Base-by-base conservation (phyloP, 257 asterid genomes). In the Verbascum thapsus region DNA sequence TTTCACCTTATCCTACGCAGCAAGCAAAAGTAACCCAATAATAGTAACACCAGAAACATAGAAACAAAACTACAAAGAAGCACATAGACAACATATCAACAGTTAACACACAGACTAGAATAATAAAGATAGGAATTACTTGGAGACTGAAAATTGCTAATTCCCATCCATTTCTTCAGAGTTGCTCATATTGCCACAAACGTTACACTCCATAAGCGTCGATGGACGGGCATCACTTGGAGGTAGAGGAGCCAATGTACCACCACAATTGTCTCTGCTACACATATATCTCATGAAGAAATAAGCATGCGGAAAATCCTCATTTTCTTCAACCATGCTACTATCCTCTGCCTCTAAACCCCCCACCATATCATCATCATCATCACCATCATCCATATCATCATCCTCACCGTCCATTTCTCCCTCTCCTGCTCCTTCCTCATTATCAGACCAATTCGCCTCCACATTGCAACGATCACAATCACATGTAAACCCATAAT, bases 401-500 rank as follows among this genome's bases (percentile, higher is more conserved):
- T 76, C 85, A 16, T 40, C 80, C 4, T 75, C 87, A 19, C 74
- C 77, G 34, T 72, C 87, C 84, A 85, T 82, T 41, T 78, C 85
- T 26, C 45, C 75, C 23, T 69, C 85, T 12, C 54, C 73, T 47
- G n/a, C n/a, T n/a, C 66, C 91, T 32, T 76, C 95, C 66, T 92
- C 97, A 5, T 81, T 44, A 53, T 92, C 96, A 11, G 94, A 79
- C 99, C 99, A 92, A 58, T 76, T 87, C 4, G 86, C 91, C 87
- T 92, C 99, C n/a, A 92, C 94, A 10, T 72, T 84, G 76, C 99
- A 92, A 11, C 99, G 91, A 50, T 92, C 97, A 59, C 99, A 92
- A 48, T 80, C 83, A 34, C 97, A 92, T 5, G 61, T 47, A 54
- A 92, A 89, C 1, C 97, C 95, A 48, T 92, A 92, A 68, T 83